Conservation (phyloP, 352 stramenopile species). For the Phytophthora uliginosa region DNA sequence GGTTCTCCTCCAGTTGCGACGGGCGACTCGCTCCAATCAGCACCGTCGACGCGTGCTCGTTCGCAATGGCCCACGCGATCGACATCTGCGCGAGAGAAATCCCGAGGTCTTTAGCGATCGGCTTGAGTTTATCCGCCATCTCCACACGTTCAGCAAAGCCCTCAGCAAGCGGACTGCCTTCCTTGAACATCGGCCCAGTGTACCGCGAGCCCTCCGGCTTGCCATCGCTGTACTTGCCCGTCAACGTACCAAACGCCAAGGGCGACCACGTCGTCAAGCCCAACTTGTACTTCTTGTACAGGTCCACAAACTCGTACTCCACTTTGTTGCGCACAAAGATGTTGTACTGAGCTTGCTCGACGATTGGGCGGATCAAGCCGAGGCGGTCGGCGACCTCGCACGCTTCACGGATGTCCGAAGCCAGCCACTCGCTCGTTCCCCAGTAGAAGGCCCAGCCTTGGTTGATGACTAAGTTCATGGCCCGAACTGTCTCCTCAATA, state of each 20-base stretch:
- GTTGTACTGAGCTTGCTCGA: constrained; percentile 63
- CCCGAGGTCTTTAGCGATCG: constrained; percentile 15
- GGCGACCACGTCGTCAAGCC: constrained; percentile 18
- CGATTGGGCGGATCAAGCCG: constrained; percentile 37
- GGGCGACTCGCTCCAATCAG: background rate
- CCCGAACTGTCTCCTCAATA: constrained; percentile 69
- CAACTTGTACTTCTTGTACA: constrained; percentile 34
- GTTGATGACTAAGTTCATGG: constrained; percentile 64
- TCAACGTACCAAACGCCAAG: background rate
- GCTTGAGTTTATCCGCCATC: constrained; percentile 16
- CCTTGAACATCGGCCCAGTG: constrained; percentile 34
- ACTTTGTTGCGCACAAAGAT: constrained; percentile 54
- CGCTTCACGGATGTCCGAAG: constrained; percentile 63
- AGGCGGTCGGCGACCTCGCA: constrained; percentile 51
- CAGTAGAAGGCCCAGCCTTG: constrained; percentile 63
- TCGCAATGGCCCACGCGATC: constrained; percentile 10
- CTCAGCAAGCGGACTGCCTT: background rate
- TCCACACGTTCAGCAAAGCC: constrained; percentile 7
- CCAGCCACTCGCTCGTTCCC: constrained; percentile 69
- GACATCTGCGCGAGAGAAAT: constrained; percentile 16
- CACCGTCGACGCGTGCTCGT: constrained; percentile 5
- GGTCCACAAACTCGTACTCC: constrained; percentile 31
- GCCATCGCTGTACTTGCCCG: constrained; percentile 19
- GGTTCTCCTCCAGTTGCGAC: background rate
- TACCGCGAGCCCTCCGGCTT: constrained; percentile 24